Percentiles rank a stretch among this genome's conserved stretches.
These are phyloP conservation scores for Coniosporium apollinis DNA, from an alignment of 495 filamentous ascomycete species.

Conservation along the genomic window DNA sequence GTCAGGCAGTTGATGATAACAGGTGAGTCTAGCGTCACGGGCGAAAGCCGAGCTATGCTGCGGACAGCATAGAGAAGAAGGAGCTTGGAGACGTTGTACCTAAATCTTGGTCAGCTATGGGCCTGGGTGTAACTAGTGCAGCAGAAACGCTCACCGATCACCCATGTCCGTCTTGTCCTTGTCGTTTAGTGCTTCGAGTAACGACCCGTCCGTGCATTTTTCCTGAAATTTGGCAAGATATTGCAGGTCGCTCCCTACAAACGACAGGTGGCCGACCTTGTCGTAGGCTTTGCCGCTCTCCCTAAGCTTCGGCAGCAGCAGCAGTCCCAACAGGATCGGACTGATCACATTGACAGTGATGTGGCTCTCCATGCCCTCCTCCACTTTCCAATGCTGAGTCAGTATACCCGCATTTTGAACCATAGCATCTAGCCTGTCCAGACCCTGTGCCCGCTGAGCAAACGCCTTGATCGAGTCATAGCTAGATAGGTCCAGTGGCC, in stretches of 20 bases:
- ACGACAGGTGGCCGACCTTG: not conserved
- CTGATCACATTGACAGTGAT: conserved; percentile 45
- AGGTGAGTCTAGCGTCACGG: not conserved
- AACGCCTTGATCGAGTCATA: conserved; percentile 15
- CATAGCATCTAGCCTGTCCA: conserved; percentile 12
- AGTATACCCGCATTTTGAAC: conserved; percentile 14
- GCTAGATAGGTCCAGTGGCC: conserved; percentile 14
- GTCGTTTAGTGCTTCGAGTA: conserved; percentile 1
- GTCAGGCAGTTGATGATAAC: conserved; percentile 1
- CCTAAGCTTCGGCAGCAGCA: conserved; percentile 33
- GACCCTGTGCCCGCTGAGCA: conserved; percentile 4
- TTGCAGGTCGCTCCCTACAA: conserved; percentile 4
- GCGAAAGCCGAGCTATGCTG: not conserved
- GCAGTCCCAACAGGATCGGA: conserved; percentile 35
- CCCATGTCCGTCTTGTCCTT: not conserved
- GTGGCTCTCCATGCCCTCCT: conserved; percentile 32
- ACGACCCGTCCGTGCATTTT: not conserved
- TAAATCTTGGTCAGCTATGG: not conserved
- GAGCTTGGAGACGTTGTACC: conserved; percentile 1
- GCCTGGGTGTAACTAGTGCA: not conserved
- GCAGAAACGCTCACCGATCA: not conserved
- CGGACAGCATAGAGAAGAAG: not conserved
- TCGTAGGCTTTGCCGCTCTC: not conserved
- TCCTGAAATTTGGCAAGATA: conserved; percentile 3
- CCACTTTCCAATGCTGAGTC: not conserved